Conservation (phyloP, 2,329 filamentous ascomycete genomes). For the Raffaelea arxii region DNA sequence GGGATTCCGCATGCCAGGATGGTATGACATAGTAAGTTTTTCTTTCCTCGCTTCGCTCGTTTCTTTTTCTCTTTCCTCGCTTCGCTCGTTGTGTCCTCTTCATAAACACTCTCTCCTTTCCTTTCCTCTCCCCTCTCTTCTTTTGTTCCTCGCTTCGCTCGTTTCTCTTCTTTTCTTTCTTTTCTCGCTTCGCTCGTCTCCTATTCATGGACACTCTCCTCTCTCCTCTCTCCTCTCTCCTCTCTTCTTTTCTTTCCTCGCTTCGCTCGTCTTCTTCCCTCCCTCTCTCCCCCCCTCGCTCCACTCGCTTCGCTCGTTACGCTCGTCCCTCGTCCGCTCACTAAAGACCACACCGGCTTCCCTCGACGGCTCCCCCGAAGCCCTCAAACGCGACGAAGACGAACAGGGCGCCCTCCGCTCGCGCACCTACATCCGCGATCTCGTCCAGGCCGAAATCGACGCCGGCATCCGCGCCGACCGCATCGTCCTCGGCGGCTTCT, state of each 20-base stretch:
- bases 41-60: neutral
- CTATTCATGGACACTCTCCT: too few species aligned
- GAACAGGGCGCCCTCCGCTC: slow-evolving; percentile 65
- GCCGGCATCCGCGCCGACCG: slow-evolving; percentile 72
- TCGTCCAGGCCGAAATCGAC: slow-evolving; percentile 73
- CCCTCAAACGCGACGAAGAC: slow-evolving; percentile 31
- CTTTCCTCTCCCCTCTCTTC: neutral
- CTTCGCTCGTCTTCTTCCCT: slow-evolving; percentile 1
- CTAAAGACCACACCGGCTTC: neutral
- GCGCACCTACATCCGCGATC: slow-evolving; percentile 63
- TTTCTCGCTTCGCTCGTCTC: too few species aligned
- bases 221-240: neutral
- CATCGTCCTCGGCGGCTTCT: slow-evolving; percentile 80
- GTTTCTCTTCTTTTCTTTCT: too few species aligned
- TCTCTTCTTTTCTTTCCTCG: neutral
- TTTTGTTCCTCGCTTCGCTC: too few species aligned
- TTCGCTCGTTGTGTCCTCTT: too few species aligned
- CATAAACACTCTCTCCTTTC: too few species aligned
- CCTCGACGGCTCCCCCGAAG: slow-evolving; percentile 9
- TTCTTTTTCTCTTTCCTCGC: neutral
- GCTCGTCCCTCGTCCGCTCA: neutral
- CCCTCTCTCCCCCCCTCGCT: neutral
- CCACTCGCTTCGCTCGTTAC: too few species aligned
- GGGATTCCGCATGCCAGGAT: slow-evolving; percentile 74
- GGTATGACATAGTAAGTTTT: slow-evolving; percentile 72